Percentiles rank a stretch among this genome's conserved stretches.
phyloP scores from a whole-genome alignment of 495 filamentous ascomycete genomes.

The Penicillium antarcticum region DNA sequence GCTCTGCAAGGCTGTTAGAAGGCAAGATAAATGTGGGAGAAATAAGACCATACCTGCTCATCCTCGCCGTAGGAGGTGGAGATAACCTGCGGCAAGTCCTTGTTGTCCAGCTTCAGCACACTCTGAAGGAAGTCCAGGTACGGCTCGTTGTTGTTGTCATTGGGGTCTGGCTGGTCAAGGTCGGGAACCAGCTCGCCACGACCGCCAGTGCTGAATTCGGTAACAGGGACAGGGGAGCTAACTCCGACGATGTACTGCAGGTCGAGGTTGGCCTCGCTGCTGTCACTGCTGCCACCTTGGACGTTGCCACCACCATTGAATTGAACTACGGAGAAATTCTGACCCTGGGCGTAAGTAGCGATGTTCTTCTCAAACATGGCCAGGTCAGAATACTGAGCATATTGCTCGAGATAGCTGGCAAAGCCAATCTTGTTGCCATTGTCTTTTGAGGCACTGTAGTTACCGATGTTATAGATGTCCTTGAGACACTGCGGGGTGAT shows the following conservation, averaged over 20 bases:
- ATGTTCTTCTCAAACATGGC: conserved; percentile 50
- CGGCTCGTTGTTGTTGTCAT: conserved; percentile 67
- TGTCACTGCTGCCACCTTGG: conserved; percentile 44
- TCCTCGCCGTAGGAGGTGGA: conserved; percentile 81
- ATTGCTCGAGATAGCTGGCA: conserved; percentile 66
- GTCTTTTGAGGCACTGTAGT: conserved; percentile 39
- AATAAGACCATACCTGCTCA: conserved; percentile 45
- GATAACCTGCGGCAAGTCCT: conserved; percentile 67
- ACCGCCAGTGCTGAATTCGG: conserved; percentile 66
- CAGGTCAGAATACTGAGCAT: conserved; percentile 60
- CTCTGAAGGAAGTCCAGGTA: conserved; percentile 70
- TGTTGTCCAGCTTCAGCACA: conserved; percentile 45
- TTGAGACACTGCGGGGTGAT: conserved; percentile 61
- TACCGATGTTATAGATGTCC: conserved; percentile 56
- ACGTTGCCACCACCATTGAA: conserved; percentile 57
- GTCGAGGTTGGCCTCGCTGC: conserved; percentile 74
- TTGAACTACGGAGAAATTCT: conserved; percentile 62
- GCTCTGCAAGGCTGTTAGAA: conserved; percentile 42
- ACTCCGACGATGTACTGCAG: conserved; percentile 65
- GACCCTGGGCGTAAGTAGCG: conserved; percentile 48
- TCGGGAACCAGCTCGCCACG: conserved; percentile 61
- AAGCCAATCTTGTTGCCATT: conserved; percentile 55
- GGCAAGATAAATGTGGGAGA: neutral
- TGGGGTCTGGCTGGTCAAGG: conserved; percentile 48
- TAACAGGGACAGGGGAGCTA: conserved; percentile 55